A percentile compares a stretch with the other conserved stretches of the same genome.
Conservation (phyloP, 768 basidiomycete genomes). For the Tephrocybe rancida region DNA sequence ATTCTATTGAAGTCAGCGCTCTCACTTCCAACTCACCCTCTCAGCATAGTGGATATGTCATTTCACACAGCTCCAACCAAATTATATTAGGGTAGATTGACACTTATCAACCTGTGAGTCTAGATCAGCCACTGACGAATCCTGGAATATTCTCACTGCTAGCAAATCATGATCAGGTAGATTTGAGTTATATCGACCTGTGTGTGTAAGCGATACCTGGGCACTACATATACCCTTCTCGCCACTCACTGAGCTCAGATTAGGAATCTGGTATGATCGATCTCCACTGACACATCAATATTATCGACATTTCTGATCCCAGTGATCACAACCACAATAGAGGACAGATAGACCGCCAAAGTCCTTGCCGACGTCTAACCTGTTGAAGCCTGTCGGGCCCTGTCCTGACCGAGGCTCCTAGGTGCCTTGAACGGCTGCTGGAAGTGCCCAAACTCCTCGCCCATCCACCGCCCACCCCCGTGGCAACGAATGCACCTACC, state of each 20-base stretch:
- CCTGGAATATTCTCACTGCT: too few species aligned
- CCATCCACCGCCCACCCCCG: background rate
- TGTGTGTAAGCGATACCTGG: background rate
- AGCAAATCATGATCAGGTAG: too few species aligned
- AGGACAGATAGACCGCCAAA: background rate
- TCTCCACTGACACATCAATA: background rate
- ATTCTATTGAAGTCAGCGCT: background rate
- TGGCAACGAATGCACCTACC: background rate
- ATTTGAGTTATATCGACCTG: too few species aligned
- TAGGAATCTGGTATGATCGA: background rate
- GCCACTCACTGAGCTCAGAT: background rate
- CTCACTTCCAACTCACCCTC: too few species aligned
- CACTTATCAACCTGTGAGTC: too few species aligned
- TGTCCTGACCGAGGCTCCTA: constrained; percentile 1
- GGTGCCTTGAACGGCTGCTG: background rate
- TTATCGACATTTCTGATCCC: background rate
- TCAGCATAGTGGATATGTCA: too few species aligned
- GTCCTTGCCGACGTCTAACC: constrained; percentile 4
- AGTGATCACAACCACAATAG: background rate
- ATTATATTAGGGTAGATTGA: too few species aligned
- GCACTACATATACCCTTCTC: background rate
- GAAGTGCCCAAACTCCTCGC: background rate
- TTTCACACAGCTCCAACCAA: too few species aligned
- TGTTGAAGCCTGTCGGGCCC: background rate
- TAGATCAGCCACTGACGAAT: too few species aligned